Base-by-base conservation (phyloP, 2,329 filamentous ascomycete genomes). In the Ascochyta koolunga region DNA sequence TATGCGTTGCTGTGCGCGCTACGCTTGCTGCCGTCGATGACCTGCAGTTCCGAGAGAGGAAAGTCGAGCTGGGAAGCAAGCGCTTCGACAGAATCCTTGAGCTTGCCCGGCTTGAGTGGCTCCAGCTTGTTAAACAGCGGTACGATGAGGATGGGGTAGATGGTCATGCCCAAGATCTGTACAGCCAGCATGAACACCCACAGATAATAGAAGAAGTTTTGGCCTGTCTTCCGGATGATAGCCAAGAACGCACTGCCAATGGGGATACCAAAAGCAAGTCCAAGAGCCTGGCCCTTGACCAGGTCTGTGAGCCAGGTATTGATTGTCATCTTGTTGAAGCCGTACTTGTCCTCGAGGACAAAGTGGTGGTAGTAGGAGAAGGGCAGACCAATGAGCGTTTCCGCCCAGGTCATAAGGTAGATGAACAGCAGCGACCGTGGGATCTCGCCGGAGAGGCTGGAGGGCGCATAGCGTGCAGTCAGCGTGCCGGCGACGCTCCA, bases 51-150 rank as follows among this genome's bases (percentile, higher is more conserved):
- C 59, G 89, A 87, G 25, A 99, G 87, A 1, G 95, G 95, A 78
- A 99, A 99, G 59, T 93, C 86, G 63, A 99, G 85, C 71, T 86
- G 88, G 65, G 86, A 83, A 43, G 95, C 92, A 53, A 99, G 84
- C 31, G 81, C 84, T 77, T 99, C 93, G 50, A 98, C 92, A 46
- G 88, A 86, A 25, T 88, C 87, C 84, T 98, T 98, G 70, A 99
- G 84, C 59, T 87, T 83, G 60, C 95, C 95, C 51, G 91, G 87
- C 72, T 96, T 83, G 38, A 99, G 85, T 16, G 95, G 93, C 25
- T 93, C 96, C 53, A 99, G 86, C 80, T 97, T 99, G 83, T 99
- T 99, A 85, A 99, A 99, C 66, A 99, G 78, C 3, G 95, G 95
- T 40, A 97, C 84, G 65, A 99, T 98, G 59, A 89, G 87, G 68